Evolutionary conservation across 2,329 filamentous ascomycete species (phyloP), one percentile per base, ranked within the genome.

Genomic region (Sarocladiaceae sp.): DNA sequence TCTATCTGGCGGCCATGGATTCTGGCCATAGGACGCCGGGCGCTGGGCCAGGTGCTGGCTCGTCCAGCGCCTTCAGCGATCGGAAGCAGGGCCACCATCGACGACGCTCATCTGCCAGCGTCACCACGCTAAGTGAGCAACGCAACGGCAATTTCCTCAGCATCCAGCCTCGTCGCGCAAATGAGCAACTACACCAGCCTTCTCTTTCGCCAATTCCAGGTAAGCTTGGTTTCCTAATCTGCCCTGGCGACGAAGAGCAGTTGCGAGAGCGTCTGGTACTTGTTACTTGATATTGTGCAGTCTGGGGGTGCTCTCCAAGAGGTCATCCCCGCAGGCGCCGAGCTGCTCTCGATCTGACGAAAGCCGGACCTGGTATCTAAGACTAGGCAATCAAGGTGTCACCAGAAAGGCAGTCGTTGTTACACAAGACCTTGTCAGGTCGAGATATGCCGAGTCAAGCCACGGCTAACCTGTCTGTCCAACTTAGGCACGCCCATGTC

Each of bases 401-500:
- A 34, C 29, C 16, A 16, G 19, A 27, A 13, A 5, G 16, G 15
- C 7, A 10, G 4, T 5, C 19, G 13, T 12, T 16, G 37, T 39
- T 15, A 15, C 20, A 21, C 34, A 39, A 26, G 21, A 23, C 20
- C 34, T 39, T 21, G 21, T 9, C 5, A 26, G 12, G 9, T 24
- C 18, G 4, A 39, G 4, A 24, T 39, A 6, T 26, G 34, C 21
- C 34, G 37, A 18, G 10, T 41, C 10, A 13, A 41, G 37, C 23
- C 34, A 47, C 32, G 48, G 54, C 59, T 62, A 56, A 61, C 47
- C 48, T 51, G 45, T 52, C 48, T 53, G 49, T 47, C 31, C 47
- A 55, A 47, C 63, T n/a, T n/a, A 76, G 73, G 76, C 58, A 81
- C 73, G 43, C 74, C 79, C 33, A 95, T 95, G 90, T 86, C 86